phyloP scores from a whole-genome alignment of 345 rosid species.

The Toxicodendron radicans region DNA sequence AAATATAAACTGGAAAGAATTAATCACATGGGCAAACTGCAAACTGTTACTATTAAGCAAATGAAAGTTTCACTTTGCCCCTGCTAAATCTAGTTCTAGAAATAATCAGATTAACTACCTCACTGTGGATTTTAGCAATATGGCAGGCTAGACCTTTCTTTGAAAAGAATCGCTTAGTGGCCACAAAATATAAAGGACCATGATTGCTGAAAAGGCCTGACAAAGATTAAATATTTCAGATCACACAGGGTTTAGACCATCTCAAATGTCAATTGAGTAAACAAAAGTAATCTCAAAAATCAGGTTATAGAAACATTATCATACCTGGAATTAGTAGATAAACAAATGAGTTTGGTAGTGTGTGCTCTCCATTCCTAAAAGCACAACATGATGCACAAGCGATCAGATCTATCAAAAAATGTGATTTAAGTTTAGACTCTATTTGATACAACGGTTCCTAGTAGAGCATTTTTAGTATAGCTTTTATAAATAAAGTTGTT shows the following conservation, averaged over 20 bases:
- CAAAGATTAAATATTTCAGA: slow-evolving; percentile 6
- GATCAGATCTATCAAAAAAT: not conserved
- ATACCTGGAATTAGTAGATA: slow-evolving; percentile 72
- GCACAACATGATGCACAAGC: not conserved
- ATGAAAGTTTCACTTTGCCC: not conserved
- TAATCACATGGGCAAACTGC: not conserved
- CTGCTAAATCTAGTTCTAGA: not conserved
- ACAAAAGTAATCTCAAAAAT: not conserved
- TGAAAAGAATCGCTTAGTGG: slow-evolving; percentile 60
- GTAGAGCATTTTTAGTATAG: not conserved
- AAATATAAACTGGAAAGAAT: not conserved
- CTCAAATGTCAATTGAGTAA: not conserved
- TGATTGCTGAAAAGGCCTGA: slow-evolving; percentile 78
- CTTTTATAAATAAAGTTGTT: not conserved
- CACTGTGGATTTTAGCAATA: slow-evolving; percentile 71
- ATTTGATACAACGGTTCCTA: no score
- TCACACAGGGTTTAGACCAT: not conserved
- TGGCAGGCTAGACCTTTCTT: slow-evolving; percentile 74
- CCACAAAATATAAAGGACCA: slow-evolving; percentile 68
- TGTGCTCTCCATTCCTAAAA: slow-evolving; percentile 65
- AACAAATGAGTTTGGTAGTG: slow-evolving; percentile 51
- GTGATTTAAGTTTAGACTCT: not conserved
- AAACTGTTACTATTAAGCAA: not conserved
- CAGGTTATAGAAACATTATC: slow-evolving; percentile 6
- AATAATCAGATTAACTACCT: slow-evolving; percentile 37